These are phyloP conservation scores for Camelina sativa DNA, from an alignment of 345 rosid species.

Conservation along the genomic window DNA sequence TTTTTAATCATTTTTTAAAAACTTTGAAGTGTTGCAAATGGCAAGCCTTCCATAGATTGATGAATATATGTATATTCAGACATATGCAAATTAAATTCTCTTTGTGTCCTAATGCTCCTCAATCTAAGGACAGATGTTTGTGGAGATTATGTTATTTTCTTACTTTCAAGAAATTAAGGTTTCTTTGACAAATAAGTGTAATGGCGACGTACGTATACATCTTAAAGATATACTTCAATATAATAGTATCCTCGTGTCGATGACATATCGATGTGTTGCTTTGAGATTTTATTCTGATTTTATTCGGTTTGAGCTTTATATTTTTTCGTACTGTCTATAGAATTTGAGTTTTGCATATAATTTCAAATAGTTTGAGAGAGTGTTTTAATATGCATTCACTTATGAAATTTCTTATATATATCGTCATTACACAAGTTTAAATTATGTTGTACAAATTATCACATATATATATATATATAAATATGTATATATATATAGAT, in stretches of 20 bases:
- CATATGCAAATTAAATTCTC: background rate
- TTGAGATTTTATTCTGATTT: background rate
- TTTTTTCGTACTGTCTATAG: background rate
- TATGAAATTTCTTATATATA: background rate
- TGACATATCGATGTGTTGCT: background rate
- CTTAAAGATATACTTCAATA: background rate
- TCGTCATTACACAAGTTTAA: background rate
- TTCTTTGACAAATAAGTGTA: constrained; percentile 32
- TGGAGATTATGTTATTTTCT: constrained; percentile 24
- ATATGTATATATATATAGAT: background rate
- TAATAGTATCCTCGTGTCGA: constrained; percentile 2
- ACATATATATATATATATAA: background rate
- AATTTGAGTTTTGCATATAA: background rate
- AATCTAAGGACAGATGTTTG: constrained; percentile 40
- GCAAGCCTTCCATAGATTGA: constrained; percentile 33
- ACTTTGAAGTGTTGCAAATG: constrained; percentile 8
- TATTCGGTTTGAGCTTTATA: background rate
- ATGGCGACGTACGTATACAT: constrained; percentile 27
- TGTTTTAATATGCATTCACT: background rate
- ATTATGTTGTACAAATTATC: background rate
- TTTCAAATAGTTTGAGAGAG: background rate
- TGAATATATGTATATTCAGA: constrained; percentile 17
- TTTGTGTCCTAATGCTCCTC: constrained; percentile 38
- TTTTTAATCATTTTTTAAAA: background rate
- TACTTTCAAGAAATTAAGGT: constrained; percentile 20